Evolutionary conservation across 768 basidiomycete genomes (phyloP).

Genomic region (Pleurotus sapidus): DNA sequence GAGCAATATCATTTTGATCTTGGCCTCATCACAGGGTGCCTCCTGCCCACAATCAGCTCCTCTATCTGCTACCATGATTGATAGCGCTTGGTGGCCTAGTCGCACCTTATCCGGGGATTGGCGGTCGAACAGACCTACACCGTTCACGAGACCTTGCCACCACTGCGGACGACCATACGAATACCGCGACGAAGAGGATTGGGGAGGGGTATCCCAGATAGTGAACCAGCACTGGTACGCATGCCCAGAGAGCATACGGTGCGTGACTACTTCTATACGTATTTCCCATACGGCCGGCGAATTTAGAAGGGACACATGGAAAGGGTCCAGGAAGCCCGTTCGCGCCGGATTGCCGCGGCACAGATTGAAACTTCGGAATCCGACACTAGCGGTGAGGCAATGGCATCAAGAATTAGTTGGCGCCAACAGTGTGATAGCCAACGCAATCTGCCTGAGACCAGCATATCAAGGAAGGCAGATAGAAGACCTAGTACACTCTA

Average conservation of each 20-base stretch:
- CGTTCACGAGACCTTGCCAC: conserved; percentile 8
- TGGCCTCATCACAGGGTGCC: conserved; percentile 6
- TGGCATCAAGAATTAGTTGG: conserved; percentile 9
- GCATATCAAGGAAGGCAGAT: conserved; percentile 6
- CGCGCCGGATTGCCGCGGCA: conserved; percentile 9
- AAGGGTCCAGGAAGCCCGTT: conserved; percentile 10
- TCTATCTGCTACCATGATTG: conserved; percentile 8
- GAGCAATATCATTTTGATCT: conserved; percentile 8
- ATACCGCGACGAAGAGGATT: conserved; percentile 8
- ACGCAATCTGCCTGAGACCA: conserved; percentile 1
- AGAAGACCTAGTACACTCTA: conserved; percentile 3
- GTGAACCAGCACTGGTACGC: conserved; percentile 10
- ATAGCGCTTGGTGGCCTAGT: conserved; percentile 9
- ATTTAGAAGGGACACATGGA: conserved; percentile 9
- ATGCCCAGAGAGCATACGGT: conserved; percentile 13
- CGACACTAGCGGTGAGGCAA: conserved; percentile 9
- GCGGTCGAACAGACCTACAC: conserved; percentile 7
- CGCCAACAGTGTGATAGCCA: conserved; percentile 9
- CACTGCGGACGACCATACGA: conserved; percentile 5
- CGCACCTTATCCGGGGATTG: conserved; percentile 8
- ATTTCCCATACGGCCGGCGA: conserved; percentile 7
- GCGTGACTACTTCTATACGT: conserved; percentile 5
- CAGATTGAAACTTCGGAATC: conserved; percentile 8
- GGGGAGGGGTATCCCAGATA: conserved; percentile 8
- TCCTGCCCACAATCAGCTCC: conserved; percentile 7